Evolutionary conservation across 306 rosid species (phyloP).

Genomic region (Ormosia emarginata): DNA sequence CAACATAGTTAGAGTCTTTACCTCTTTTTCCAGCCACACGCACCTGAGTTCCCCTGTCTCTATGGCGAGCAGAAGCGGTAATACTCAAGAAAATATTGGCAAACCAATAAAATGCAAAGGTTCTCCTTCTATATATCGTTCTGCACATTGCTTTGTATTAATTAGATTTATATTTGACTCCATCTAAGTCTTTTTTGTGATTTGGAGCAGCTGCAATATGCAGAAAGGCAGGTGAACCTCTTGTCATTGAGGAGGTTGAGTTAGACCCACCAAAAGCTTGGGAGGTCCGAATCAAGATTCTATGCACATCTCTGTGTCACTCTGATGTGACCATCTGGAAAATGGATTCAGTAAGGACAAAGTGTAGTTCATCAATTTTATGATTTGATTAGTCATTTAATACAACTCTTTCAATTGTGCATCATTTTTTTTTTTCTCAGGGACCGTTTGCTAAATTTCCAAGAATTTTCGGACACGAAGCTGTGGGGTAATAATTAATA

Average conservation of each 20-base stretch:
- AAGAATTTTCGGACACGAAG: slow-evolving; percentile 57
- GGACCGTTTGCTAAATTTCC: slow-evolving; percentile 17
- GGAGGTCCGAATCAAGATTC: slow-evolving; percentile 57
- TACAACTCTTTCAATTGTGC: neutral
- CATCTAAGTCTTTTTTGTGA: neutral
- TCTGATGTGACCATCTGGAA: slow-evolving; percentile 54
- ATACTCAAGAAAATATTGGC: slow-evolving; percentile 12
- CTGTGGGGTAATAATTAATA: slow-evolving; percentile 53
- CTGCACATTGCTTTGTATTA: neutral
- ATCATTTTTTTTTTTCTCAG: neutral
- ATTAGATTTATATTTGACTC: neutral
- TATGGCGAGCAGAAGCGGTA: slow-evolving; percentile 20
- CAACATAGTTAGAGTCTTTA: neutral
- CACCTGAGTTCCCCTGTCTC: neutral
- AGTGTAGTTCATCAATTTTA: neutral
- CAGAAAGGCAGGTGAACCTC: slow-evolving; percentile 49
- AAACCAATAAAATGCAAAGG: slow-evolving; percentile 56
- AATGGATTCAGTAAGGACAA: slow-evolving; percentile 32
- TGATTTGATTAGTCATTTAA: neutral
- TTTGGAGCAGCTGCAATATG: slow-evolving; percentile 56
- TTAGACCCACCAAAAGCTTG: slow-evolving; percentile 59
- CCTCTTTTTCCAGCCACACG: neutral
- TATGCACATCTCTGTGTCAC: slow-evolving; percentile 61
- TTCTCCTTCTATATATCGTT: neutral
- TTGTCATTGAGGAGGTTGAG: slow-evolving; percentile 53